phyloP scores from a whole-genome alignment of 2,329 filamentous ascomycete species.

The Periglandula ipomoeae region DNA sequence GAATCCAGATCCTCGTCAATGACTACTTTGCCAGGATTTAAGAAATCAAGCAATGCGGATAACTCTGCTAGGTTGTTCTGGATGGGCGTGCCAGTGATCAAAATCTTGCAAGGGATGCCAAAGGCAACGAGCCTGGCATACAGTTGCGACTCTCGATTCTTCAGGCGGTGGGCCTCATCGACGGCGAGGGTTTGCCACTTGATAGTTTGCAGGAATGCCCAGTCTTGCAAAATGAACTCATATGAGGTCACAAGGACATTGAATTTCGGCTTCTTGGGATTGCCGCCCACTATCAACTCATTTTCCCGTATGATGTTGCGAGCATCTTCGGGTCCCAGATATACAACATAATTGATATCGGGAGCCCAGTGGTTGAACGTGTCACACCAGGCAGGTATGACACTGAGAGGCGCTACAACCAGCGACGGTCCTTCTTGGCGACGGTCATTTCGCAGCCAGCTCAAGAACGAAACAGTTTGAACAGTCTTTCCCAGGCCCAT shows the following conservation, averaged over 20 bases:
- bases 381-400: slow-evolving; percentile 96
- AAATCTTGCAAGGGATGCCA: slow-evolving; percentile 74
- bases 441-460: slow-evolving; percentile 87
- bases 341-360: slow-evolving; percentile 93
- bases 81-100: slow-evolving; percentile 95
- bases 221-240: slow-evolving; percentile 86
- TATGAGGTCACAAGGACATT: slow-evolving; percentile 97
- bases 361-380: slow-evolving; percentile 96
- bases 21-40: slow-evolving; percentile 87
- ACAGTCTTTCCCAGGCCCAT: slow-evolving; percentile 99
- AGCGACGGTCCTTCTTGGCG: slow-evolving; percentile 90
- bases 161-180: slow-evolving; percentile 92
- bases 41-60: slow-evolving; percentile 85
- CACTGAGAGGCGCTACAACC: slow-evolving; percentile 93
- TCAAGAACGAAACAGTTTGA: slow-evolving; percentile 93
- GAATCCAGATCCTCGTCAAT: slow-evolving; percentile 87
- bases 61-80: slow-evolving; percentile 95
- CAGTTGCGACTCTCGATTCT: slow-evolving; percentile 91
- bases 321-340: slow-evolving; percentile 81
- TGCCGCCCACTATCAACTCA: slow-evolving; percentile 79
- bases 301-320: slow-evolving; percentile 83
- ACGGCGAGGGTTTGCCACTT: slow-evolving; percentile 98
- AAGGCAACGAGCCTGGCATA: slow-evolving; percentile 82
- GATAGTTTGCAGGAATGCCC: slow-evolving; percentile 74
- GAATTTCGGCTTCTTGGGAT: slow-evolving; percentile 85